Percentiles rank a stretch among this genome's conserved stretches.
phyloP scores from a whole-genome alignment of 2,329 filamentous ascomycete genomes.

The Sclerotinia glacialis region DNA sequence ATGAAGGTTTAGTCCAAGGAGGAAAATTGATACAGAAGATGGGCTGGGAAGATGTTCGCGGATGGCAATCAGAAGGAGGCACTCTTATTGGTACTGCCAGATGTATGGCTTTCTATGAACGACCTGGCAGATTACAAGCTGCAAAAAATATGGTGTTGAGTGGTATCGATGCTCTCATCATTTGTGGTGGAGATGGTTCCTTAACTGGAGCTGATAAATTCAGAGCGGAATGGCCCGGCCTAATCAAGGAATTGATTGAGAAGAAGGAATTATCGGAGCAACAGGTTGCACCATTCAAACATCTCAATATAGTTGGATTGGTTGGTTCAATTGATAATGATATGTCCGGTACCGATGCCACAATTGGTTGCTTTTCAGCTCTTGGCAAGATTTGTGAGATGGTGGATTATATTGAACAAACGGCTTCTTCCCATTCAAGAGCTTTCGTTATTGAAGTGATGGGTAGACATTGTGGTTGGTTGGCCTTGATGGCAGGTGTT shows the following conservation, averaged over 20 bases:
- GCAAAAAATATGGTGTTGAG: constrained; percentile 92
- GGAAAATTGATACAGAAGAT: constrained; percentile 84
- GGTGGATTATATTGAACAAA: constrained; percentile 95
- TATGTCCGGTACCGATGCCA: constrained; percentile 93
- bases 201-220: constrained; percentile 95
- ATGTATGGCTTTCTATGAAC: constrained; percentile 89
- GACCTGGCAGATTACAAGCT: constrained; percentile 75
- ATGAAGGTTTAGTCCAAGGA: constrained; percentile 89
- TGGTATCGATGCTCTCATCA: constrained; percentile 93
- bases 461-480: constrained; percentile 96
- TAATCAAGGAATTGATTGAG: constrained; percentile 79
- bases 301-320: constrained; percentile 93
- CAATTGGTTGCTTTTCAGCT: constrained; percentile 94
- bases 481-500: constrained; percentile 93
- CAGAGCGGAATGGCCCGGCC: constrained; percentile 83
- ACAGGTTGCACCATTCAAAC: constrained; percentile 72
- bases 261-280: constrained; percentile 67
- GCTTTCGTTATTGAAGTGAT: constrained; percentile 99
- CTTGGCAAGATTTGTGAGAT: constrained; percentile 90
- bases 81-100: constrained; percentile 94
- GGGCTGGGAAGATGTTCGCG: constrained; percentile 90
- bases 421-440: constrained; percentile 87
- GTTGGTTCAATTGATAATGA: constrained; percentile 99
- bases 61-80: constrained; percentile 89
- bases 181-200: constrained; percentile 95